These are phyloP conservation scores for Scheffersomyces illinoinensis DNA, from an alignment of 1,139 yeast species.

Conservation along the genomic window DNA sequence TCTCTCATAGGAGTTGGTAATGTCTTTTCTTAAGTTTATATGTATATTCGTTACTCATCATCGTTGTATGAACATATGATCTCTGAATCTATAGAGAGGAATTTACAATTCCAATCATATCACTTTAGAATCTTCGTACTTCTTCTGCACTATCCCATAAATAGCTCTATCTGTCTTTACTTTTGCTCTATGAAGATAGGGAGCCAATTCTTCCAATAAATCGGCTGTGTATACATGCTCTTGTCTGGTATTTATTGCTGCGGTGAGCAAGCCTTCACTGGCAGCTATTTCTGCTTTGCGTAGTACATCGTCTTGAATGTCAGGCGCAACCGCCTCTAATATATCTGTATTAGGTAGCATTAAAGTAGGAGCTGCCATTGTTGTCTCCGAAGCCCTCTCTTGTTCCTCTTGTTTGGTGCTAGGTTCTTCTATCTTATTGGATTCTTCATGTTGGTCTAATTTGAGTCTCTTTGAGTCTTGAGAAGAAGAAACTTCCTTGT, in stretches of 20 bases:
- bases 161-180: slow-evolving; percentile 30
- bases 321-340: slow-evolving; percentile 27
- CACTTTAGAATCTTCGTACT: slow-evolving; percentile 11
- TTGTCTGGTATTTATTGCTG: background rate
- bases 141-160: slow-evolving; percentile 24
- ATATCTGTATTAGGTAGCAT: slow-evolving; percentile 21
- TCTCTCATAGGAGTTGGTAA: background rate
- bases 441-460: background rate
- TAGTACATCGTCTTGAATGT: slow-evolving; percentile 24
- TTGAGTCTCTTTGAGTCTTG: background rate
- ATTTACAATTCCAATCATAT: background rate
- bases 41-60: background rate
- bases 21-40: background rate
- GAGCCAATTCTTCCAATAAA: slow-evolving; percentile 30
- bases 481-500: background rate
- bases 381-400: background rate
- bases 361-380: slow-evolving; percentile 9
- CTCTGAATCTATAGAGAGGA: background rate
- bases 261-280: slow-evolving; percentile 4
- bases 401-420: background rate
- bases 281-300: slow-evolving; percentile 18
- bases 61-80: no score
- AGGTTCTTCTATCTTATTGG: background rate
- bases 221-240: slow-evolving; percentile 20
- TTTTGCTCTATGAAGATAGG: slow-evolving; percentile 29